Evolutionary conservation across 306 rosid species (phyloP).

Genomic region (Lathyrus sativus): DNA sequence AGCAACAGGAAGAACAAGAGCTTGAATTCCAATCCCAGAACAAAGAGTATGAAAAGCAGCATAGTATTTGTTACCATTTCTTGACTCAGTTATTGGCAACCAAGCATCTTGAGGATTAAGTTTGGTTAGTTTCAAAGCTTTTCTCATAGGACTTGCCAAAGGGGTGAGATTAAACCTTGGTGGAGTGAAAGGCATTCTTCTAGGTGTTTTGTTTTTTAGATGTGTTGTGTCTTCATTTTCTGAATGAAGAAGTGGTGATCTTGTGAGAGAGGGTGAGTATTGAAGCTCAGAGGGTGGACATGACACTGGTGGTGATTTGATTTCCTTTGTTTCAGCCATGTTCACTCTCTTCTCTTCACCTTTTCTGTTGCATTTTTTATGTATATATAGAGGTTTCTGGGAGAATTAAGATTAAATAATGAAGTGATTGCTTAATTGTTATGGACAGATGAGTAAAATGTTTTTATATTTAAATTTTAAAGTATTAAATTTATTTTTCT

Average conservation of each 20-base stretch:
- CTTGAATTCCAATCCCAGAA: slow-evolving; percentile 70
- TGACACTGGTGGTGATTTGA: slow-evolving; percentile 49
- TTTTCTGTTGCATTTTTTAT: slow-evolving; percentile 16
- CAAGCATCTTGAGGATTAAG: slow-evolving; percentile 71
- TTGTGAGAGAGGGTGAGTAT: slow-evolving; percentile 52
- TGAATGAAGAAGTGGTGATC: slow-evolving; percentile 53
- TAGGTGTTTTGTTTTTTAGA: slow-evolving; percentile 49
- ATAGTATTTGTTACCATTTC: slow-evolving; percentile 59
- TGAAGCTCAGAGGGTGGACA: slow-evolving; percentile 72
- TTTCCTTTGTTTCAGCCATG: slow-evolving; percentile 55
- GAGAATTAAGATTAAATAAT: background rate
- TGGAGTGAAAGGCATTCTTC: slow-evolving; percentile 55
- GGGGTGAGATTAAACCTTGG: slow-evolving; percentile 53
- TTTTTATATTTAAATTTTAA: background rate
- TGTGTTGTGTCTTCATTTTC: slow-evolving; percentile 32
- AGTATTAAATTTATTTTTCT: too few relatives aligned
- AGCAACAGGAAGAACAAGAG: slow-evolving; percentile 68
- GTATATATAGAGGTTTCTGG: slow-evolving; percentile 17
- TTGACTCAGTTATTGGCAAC: slow-evolving; percentile 71
- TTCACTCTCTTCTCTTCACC: background rate
- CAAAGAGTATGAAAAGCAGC: slow-evolving; percentile 65
- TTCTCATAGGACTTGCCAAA: slow-evolving; percentile 51
- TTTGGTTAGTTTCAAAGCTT: slow-evolving; percentile 48
- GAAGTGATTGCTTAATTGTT: background rate
- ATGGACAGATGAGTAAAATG: background rate